Evolutionary conservation across 148 eudicot species (phyloP), one percentile per base, ranked within the genome.

Genomic region (Pharnaceum exiguum): DNA sequence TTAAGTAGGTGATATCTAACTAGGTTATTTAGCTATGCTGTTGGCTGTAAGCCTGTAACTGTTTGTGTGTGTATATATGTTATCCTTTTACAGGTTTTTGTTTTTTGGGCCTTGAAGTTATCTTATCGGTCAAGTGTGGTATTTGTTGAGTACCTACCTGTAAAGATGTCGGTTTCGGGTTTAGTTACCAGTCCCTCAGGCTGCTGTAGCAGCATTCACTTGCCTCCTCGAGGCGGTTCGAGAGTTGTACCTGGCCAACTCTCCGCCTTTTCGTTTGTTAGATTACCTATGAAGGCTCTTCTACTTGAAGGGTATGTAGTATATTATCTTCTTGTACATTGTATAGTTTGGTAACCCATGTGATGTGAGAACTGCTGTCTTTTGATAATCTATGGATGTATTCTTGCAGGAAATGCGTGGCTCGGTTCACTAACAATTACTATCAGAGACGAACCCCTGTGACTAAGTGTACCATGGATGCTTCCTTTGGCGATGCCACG

Each of bases 401-500:
- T 31, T 54, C 46, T 42, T 71, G 55, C 69, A 84, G 95, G 51
- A 71, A 39, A 63, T 52, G 59, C 61, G 65, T 65, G 64, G 61
- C 66, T 53, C 52, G 60, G n/a, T 51, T 61, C 40, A 67, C 73
- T 26, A 69, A 58, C 69, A 70, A 60, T 60, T 51, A 36, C 39
- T 33, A 30, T 44, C 39, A 43, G 46, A 63, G 40, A 24, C 75
- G 63, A 17, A 54, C 39, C 44, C 57, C 26, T 15, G 60, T 55
- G 51, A 44, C 80, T 36, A 78, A 54, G 46, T 76, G 83, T 71
- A 77, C 91, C 45, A 82, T 84, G 97, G 95, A 84, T 79, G 83
- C 95, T 68, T 72, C 91, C 3, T 86, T 70, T 71, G 89, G 91
- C 13, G 83, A 82, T 72, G 49, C 79, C 57, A 38, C 74, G 26